A percentile compares a stretch with the other conserved stretches of the same genome.
Evolutionary conservation across 164 flowering plant species (phyloP).

Genomic region (Dillenia suffruticosa): DNA sequence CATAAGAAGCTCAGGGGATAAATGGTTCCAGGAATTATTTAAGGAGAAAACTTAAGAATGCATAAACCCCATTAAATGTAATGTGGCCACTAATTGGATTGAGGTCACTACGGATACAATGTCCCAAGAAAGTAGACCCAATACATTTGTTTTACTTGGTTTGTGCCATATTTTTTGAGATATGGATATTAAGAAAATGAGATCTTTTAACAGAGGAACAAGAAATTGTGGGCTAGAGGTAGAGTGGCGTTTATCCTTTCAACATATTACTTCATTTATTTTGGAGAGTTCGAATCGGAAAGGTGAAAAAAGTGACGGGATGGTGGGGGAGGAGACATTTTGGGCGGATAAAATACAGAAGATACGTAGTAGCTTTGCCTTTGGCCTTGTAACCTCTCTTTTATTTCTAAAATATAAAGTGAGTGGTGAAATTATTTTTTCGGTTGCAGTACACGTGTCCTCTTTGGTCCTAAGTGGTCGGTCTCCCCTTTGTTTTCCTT

Average conservation of each 20-base stretch:
- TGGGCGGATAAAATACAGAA: constrained; percentile 9
- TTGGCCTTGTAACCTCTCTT: not conserved
- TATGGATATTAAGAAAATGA: not conserved
- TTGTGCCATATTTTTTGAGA: too few relatives aligned
- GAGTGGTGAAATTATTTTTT: constrained; percentile 13
- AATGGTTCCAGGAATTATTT: too few relatives aligned
- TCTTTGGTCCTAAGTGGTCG: not conserved
- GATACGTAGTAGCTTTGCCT: not conserved
- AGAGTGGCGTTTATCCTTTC: too few relatives aligned
- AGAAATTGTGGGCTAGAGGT: too few relatives aligned
- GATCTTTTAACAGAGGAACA: not conserved
- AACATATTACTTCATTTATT: too few relatives aligned
- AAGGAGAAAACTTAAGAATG: too few relatives aligned
- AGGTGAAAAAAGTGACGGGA: not conserved
- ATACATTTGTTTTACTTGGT: too few relatives aligned
- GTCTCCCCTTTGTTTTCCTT: not conserved
- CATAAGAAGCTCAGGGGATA: too few relatives aligned
- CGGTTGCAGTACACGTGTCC: constrained; percentile 26
- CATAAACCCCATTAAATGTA: too few relatives aligned
- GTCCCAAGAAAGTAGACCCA: too few relatives aligned
- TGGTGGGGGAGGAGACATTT: not conserved
- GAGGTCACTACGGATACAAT: too few relatives aligned
- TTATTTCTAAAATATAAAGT: constrained; percentile 1
- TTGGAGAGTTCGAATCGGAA: not conserved
- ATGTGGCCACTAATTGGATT: too few relatives aligned